Conservation (phyloP, 1,284 basidiomycete species). For the Termitomyces sp. region DNA sequence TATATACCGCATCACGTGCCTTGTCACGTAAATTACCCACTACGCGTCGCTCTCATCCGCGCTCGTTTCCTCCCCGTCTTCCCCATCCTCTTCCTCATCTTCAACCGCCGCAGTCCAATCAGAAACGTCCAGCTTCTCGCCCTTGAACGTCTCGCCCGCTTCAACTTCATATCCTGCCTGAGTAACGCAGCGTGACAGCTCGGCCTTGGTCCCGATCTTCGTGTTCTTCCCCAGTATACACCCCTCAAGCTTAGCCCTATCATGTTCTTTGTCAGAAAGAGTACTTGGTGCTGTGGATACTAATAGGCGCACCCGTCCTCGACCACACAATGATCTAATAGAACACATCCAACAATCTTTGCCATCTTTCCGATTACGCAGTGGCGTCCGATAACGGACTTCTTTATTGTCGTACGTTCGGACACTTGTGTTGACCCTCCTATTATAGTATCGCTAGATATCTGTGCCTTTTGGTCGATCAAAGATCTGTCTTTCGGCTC, state of each 20-base stretch:
- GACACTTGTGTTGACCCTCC: constrained; percentile 79
- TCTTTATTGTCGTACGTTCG: constrained; percentile 84
- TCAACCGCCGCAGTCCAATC: constrained; percentile 50
- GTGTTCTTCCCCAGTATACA: constrained; percentile 84
- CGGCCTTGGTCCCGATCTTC: constrained; percentile 74
- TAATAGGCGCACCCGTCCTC: constrained; percentile 66
- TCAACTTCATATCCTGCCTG: constrained; percentile 84
- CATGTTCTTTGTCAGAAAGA: neutral
- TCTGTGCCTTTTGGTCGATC: constrained; percentile 77
- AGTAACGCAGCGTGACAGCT: constrained; percentile 80
- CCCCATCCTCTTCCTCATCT: constrained; percentile 25
- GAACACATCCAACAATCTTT: constrained; percentile 80
- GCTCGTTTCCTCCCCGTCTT: constrained; percentile 22
- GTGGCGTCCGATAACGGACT: constrained; percentile 83
- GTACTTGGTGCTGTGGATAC: neutral
- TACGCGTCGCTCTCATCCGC: constrained; percentile 21
- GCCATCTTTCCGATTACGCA: constrained; percentile 85
- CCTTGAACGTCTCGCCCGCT: constrained; percentile 55
- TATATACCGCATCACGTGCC: constrained; percentile 12
- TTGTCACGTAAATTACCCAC: neutral
- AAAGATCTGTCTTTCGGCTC: constrained; percentile 58
- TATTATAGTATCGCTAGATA: constrained; percentile 82
- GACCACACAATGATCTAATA: constrained; percentile 88
- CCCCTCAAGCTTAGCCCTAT: constrained; percentile 84
- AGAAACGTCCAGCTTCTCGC: constrained; percentile 61